Evolutionary conservation across 441 rosid genomes (phyloP).

Genomic region (Isatis lusitanica): DNA sequence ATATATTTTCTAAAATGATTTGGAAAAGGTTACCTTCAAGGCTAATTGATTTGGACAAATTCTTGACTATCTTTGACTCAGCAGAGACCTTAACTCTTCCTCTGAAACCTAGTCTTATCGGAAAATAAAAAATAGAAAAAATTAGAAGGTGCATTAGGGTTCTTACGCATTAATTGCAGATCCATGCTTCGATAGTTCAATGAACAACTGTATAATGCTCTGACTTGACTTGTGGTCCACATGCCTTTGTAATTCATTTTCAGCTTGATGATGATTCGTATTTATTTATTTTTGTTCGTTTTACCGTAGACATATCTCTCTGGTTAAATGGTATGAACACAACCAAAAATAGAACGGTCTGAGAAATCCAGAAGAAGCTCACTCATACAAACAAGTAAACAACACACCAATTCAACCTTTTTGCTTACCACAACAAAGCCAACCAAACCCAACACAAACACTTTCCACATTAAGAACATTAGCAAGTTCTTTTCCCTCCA

Average conservation of each 20-base stretch:
- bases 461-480: slow-evolving; percentile 29
- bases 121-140: neutral
- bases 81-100: slow-evolving; percentile 22
- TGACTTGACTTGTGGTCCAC: slow-evolving; percentile 18
- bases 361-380: slow-evolving; percentile 40
- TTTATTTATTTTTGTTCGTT: neutral
- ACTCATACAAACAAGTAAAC: slow-evolving; percentile 40
- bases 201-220: neutral
- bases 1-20: neutral
- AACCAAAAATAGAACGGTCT: neutral
- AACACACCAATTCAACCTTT: slow-evolving; percentile 41
- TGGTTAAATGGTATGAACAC: slow-evolving; percentile 51
- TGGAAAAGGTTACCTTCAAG: neutral
- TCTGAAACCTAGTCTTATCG: slow-evolving; percentile 14
- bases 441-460: slow-evolving; percentile 25
- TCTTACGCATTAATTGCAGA: slow-evolving; percentile 13
- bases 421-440: slow-evolving; percentile 45
- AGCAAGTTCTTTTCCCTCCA: slow-evolving; percentile 12
- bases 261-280: slow-evolving; percentile 1
- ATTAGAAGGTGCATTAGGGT: neutral
- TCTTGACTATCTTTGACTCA: slow-evolving; percentile 22
- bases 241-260: slow-evolving; percentile 15
- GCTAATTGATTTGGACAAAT: slow-evolving; percentile 24
- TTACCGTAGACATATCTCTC: slow-evolving; percentile 15
- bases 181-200: neutral